These are phyloP conservation scores for Linum trigynum DNA, from an alignment of 345 rosid genomes.

Conservation along the genomic window DNA sequence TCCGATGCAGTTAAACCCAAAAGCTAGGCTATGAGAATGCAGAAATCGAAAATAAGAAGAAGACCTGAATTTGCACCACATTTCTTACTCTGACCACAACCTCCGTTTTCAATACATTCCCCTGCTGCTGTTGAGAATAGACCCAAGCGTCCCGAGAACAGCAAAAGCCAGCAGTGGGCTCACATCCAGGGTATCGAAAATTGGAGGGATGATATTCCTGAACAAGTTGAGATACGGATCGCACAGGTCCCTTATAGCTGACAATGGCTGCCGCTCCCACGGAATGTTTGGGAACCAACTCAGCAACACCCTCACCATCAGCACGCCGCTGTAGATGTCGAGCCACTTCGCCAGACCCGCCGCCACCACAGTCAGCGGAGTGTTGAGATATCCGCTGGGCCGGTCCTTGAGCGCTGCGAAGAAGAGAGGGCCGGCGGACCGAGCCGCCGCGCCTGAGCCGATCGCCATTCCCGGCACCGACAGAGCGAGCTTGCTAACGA, in stretches of 20 bases:
- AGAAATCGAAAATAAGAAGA: neutral
- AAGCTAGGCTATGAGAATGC: neutral
- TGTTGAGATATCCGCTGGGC: slow-evolving; percentile 46
- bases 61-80: neutral
- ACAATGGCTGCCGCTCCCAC: slow-evolving; percentile 79
- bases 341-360: slow-evolving; percentile 85
- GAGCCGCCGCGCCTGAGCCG: neutral
- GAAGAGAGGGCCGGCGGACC: slow-evolving; percentile 37
- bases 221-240: slow-evolving; percentile 87
- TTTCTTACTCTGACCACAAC: neutral
- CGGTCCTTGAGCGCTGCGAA: slow-evolving; percentile 52
- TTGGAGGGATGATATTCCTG: slow-evolving; percentile 71
- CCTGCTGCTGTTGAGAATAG: slow-evolving; percentile 43
- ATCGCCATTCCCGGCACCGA: slow-evolving; percentile 18
- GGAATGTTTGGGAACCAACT: slow-evolving; percentile 96
- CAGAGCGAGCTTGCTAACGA: slow-evolving; percentile 8
- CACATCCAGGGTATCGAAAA: slow-evolving; percentile 68
- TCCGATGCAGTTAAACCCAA: too few species aligned
- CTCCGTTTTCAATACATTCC: slow-evolving; percentile 2
- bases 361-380: slow-evolving; percentile 75
- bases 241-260: slow-evolving; percentile 72
- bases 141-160: slow-evolving; percentile 58
- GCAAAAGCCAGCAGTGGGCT: slow-evolving; percentile 84
- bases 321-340: slow-evolving; percentile 73
- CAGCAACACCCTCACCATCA: slow-evolving; percentile 86